Conservation (phyloP, 208 protist genomes). For the Acanthamoeba sp. region DNA sequence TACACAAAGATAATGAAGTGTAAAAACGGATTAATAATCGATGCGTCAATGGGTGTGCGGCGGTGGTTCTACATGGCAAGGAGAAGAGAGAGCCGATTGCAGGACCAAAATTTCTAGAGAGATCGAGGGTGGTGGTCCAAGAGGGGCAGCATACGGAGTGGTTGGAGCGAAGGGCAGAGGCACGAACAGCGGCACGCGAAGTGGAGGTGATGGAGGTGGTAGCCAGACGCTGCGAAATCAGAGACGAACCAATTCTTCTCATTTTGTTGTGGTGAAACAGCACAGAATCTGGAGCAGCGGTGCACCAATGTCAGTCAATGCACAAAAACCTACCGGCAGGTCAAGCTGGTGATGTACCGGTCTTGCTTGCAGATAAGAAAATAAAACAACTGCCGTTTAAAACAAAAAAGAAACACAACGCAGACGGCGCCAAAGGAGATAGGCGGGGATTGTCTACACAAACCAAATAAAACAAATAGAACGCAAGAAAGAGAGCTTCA, state of each 20-base stretch:
- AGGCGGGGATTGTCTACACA: neutral
- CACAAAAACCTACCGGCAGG: too few species aligned
- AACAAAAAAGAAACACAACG: neutral
- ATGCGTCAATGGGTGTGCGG: too few species aligned
- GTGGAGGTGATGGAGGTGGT: constrained; percentile 2
- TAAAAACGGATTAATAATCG: too few species aligned
- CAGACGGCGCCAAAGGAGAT: neutral
- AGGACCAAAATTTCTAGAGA: too few species aligned
- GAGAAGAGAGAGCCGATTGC: too few species aligned
- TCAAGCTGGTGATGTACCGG: neutral
- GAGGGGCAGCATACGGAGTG: neutral
- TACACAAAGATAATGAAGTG: too few species aligned
- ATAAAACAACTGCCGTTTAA: neutral
- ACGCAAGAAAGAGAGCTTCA: too few species aligned
- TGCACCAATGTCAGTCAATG: too few species aligned
- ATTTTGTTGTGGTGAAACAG: neutral
- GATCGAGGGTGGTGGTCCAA: neutral
- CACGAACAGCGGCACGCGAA: neutral
- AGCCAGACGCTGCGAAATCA: constrained; percentile 16
- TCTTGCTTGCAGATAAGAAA: neutral
- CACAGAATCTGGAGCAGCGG: neutral
- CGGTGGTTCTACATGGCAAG: too few species aligned
- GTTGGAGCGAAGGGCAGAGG: neutral
- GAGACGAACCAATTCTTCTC: neutral
- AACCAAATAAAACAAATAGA: too few species aligned